Percentiles rank a stretch among this genome's conserved stretches.
Evolutionary conservation across 73 alveolate species (phyloP).

Genomic region (Tetrahymena malaccensis): DNA sequence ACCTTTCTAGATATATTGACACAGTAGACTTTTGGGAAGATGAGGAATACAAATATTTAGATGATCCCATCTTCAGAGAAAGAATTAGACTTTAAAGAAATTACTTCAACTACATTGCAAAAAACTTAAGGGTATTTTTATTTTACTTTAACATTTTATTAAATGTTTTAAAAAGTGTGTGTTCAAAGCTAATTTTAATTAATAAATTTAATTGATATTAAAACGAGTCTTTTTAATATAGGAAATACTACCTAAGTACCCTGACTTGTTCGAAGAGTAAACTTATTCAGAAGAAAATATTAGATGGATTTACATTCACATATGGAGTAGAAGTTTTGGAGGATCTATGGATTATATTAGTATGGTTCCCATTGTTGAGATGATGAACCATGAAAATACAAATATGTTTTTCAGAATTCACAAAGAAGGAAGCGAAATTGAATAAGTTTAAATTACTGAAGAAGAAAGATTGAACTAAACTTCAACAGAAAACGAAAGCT

Average conservation of each 20-base stretch:
- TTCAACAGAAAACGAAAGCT: neutral
- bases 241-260: slow-evolving; percentile 3
- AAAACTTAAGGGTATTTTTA: neutral
- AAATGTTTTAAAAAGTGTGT: neutral
- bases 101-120: slow-evolving; percentile 1
- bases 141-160: neutral
- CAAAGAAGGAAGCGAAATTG: neutral
- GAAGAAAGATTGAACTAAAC: neutral
- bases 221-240: neutral
- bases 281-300: slow-evolving; percentile 8
- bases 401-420: slow-evolving; percentile 1
- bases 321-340: slow-evolving; percentile 30
- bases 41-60: slow-evolving; percentile 10
- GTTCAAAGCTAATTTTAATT: neutral
- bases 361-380: slow-evolving; percentile 37
- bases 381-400: slow-evolving; percentile 32
- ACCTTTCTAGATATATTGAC: slow-evolving; percentile 29
- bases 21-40: slow-evolving; percentile 28
- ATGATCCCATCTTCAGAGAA: slow-evolving; percentile 7
- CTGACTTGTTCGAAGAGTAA: neutral
- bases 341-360: slow-evolving; percentile 11
- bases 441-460: neutral
- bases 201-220: neutral
- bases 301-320: slow-evolving; percentile 33
- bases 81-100: neutral